These are phyloP conservation scores for Funneliformis geosporum DNA, from an alignment of 192 early-diverging fungal genomes.

Conservation along the genomic window DNA sequence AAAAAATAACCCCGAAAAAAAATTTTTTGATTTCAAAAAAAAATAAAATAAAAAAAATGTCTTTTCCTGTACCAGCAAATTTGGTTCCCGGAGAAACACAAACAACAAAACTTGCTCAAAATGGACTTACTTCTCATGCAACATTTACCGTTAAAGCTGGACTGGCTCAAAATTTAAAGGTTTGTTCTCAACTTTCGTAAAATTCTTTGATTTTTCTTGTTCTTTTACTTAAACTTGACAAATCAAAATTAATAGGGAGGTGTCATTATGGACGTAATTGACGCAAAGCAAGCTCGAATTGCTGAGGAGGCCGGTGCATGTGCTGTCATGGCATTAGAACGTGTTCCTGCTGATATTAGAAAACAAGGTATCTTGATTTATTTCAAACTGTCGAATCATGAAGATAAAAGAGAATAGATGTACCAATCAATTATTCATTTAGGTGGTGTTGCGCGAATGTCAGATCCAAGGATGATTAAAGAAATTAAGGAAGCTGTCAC, in stretches of 20 bases:
- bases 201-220: background rate
- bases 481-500: constrained; percentile 94
- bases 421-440: background rate
- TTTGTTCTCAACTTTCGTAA: constrained; percentile 34
- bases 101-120: background rate
- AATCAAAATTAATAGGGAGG: constrained; percentile 72
- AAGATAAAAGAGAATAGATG: constrained; percentile 15
- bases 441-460: constrained; percentile 98
- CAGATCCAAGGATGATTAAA: constrained; percentile 96
- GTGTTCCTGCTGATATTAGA: constrained; percentile 98
- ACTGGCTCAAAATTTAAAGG: constrained; percentile 98
- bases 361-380: constrained; percentile 67
- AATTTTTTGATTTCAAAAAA: no score
- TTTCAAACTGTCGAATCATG: background rate
- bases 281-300: constrained; percentile 96
- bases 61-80: background rate
- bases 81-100: background rate
- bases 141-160: constrained; percentile 91
- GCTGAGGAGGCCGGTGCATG: constrained; percentile 96
- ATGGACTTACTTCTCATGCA: constrained; percentile 39
- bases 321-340: constrained; percentile 97
- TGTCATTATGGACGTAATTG: constrained; percentile 99
- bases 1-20: no score
- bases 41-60: background rate
- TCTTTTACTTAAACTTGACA: background rate